A percentile compares a stretch with the other conserved stretches of the same genome.
Conservation (phyloP, 1,284 basidiomycete genomes). For the Irpex lacteus region DNA sequence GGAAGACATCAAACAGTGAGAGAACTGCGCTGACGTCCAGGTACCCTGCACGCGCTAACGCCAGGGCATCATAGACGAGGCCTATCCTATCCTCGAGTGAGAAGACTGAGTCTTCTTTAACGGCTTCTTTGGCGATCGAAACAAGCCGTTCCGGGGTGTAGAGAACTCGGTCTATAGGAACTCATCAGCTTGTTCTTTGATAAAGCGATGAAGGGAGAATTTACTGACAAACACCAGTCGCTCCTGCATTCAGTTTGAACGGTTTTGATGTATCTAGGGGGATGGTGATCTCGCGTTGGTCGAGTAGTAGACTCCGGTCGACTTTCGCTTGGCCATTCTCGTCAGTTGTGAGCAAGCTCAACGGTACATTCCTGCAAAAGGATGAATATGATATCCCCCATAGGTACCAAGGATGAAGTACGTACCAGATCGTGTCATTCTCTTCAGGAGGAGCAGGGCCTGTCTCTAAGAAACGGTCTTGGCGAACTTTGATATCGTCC, state of each 20-base stretch:
- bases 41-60: conserved; percentile 80
- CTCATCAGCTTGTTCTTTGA: not conserved
- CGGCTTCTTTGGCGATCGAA: conserved; percentile 79
- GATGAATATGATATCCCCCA: not conserved
- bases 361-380: conserved; percentile 67
- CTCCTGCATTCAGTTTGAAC: conserved; percentile 89
- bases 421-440: conserved; percentile 81
- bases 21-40: conserved; percentile 76
- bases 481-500: conserved; percentile 73
- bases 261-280: conserved; percentile 68
- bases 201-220: not conserved
- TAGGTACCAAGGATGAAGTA: not conserved
- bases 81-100: conserved; percentile 86
- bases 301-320: conserved; percentile 68
- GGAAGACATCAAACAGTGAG: conserved; percentile 66
- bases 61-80: conserved; percentile 79
- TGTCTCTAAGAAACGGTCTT: conserved; percentile 92
- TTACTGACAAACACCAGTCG: conserved; percentile 82
- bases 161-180: conserved; percentile 70
- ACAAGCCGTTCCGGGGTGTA: conserved; percentile 83
- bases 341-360: conserved; percentile 71
- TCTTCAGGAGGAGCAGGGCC: conserved; percentile 79
- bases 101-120: conserved; percentile 64
- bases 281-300: conserved; percentile 68
- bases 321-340: conserved; percentile 55